A percentile compares a stretch with the other conserved stretches of the same genome.
phyloP scores from a whole-genome alignment of 495 filamentous ascomycete species.

The Trypethelium eluteriae region DNA sequence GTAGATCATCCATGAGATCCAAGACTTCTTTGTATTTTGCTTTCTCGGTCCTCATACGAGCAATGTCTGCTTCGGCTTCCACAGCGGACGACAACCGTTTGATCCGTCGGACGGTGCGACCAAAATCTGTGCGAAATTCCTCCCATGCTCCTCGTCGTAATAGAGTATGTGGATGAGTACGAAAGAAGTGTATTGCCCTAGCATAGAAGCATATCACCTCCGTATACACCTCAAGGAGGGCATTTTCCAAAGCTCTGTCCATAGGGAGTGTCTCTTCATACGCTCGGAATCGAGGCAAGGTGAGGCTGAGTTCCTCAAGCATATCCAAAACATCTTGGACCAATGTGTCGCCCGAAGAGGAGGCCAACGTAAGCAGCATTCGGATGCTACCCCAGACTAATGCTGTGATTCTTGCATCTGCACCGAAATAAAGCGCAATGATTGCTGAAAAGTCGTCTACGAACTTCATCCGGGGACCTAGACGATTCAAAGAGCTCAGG shows the following conservation, averaged over 20 bases:
- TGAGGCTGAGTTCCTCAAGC: constrained; percentile 27
- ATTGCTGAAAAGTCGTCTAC: constrained; percentile 26
- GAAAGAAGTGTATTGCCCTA: constrained; percentile 27
- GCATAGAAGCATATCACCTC: constrained; percentile 30
- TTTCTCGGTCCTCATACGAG: constrained; percentile 22
- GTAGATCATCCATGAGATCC: constrained; percentile 10
- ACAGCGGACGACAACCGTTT: constrained; percentile 21
- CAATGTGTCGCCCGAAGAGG: constrained; percentile 22
- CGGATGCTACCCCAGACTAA: constrained; percentile 30
- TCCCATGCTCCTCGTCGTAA: constrained; percentile 16
- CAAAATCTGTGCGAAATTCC: constrained; percentile 17
- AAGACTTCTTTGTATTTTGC: constrained; percentile 25
- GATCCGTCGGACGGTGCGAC: constrained; percentile 13
- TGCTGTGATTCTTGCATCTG: constrained; percentile 24
- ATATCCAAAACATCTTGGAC: constrained; percentile 25
- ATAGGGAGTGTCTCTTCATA: constrained; percentile 25
- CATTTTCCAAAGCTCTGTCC: constrained; percentile 20
- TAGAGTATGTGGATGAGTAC: constrained; percentile 20
- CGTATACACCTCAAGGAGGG: constrained; percentile 26
- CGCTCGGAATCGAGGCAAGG: constrained; percentile 20
- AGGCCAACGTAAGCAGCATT: constrained; percentile 21
- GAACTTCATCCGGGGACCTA: constrained; percentile 21
- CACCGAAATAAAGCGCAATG: constrained; percentile 25
- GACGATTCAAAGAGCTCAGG: constrained; percentile 18
- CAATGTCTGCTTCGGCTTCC: constrained; percentile 24